Percentiles rank a stretch among this genome's conserved stretches.
Evolutionary conservation across 2,329 filamentous ascomycete species (phyloP).

Genomic region (Ilyonectria robusta): DNA sequence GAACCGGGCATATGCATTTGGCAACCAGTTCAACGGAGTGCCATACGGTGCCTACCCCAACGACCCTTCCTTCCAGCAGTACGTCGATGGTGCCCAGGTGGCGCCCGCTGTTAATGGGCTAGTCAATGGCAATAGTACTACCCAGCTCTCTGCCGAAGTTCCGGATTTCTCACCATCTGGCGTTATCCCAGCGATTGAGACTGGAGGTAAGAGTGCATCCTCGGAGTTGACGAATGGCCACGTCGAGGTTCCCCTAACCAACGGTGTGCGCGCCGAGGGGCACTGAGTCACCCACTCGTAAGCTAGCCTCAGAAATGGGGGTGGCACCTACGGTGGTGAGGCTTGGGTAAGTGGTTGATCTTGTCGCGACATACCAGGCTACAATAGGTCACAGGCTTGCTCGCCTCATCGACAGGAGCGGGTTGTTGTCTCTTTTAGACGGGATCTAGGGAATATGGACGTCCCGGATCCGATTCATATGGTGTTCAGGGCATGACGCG

Average conservation of each 20-base stretch:
- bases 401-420: constrained; percentile 23
- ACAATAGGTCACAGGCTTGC: neutral
- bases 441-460: constrained; percentile 34
- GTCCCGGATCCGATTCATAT: constrained; percentile 39
- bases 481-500: constrained; percentile 36
- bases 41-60: constrained; percentile 50
- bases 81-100: constrained; percentile 50
- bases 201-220: constrained; percentile 28
- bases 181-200: constrained; percentile 30
- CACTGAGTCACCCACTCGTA: constrained; percentile 35
- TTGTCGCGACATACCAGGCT: constrained; percentile 14
- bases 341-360: constrained; percentile 20
- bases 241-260: constrained; percentile 40
- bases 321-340: constrained; percentile 21
- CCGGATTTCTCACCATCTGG: constrained; percentile 58
- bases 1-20: constrained; percentile 50
- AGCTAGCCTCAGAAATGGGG: constrained; percentile 21
- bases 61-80: constrained; percentile 49
- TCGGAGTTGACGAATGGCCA: constrained; percentile 42
- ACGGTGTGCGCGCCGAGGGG: constrained; percentile 48
- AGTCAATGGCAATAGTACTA: constrained; percentile 48
- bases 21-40: constrained; percentile 51
- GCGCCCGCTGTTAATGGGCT: constrained; percentile 56
- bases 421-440: constrained; percentile 28
- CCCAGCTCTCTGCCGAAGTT: constrained; percentile 56